Base-by-base conservation (phyloP, 1,284 basidiomycete genomes). In the Malassezia cuniculi region DNA sequence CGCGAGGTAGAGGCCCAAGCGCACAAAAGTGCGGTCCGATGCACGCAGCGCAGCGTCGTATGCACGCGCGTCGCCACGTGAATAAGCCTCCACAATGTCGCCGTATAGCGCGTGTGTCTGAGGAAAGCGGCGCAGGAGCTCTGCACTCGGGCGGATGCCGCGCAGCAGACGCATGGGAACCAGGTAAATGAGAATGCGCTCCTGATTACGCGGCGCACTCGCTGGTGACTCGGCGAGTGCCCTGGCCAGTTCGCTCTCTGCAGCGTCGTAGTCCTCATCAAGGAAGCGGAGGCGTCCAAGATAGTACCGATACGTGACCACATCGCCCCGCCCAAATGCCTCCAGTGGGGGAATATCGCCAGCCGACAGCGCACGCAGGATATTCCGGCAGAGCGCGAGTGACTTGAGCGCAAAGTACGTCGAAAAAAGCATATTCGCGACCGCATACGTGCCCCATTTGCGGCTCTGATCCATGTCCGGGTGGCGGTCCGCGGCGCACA, bases 371-470 rank as follows among this genome's bases (percentile, higher is more conserved):
- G 86, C 89, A 34, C 87, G 76, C 21, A 94, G 73, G 39, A 97
- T 82, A 62, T 87, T 94, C 66, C 85, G 85, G 36, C 86, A 82
- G 11, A 95, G 72, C 5, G 85, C 81, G 65, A 93, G 85, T 44
- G 82, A 78, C 68, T 83, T 82, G 31, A 95, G 78, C 82, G 87
- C 15, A 73, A 95, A 94, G 70, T 97, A 97, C 34, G 80, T 84
- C 66, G 94, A 93, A 69, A 97, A 73, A 26, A 87, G 79, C 45
- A 93, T 71, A 6, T 81, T 82, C 1, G 89, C 87, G n/a, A 93
- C 76, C 57, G 87, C 85, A 69, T 95, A 97, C 0, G 87, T 78
- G 3, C 89, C 90, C 79, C 80, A 86, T 69, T 86, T 85, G 37
- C 85, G 74, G n/a, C 18, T 77, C 72, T 41, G 79, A 75, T 39